Evolutionary conservation across 768 basidiomycete species (phyloP).

Genomic region (Tylopilus felleus): DNA sequence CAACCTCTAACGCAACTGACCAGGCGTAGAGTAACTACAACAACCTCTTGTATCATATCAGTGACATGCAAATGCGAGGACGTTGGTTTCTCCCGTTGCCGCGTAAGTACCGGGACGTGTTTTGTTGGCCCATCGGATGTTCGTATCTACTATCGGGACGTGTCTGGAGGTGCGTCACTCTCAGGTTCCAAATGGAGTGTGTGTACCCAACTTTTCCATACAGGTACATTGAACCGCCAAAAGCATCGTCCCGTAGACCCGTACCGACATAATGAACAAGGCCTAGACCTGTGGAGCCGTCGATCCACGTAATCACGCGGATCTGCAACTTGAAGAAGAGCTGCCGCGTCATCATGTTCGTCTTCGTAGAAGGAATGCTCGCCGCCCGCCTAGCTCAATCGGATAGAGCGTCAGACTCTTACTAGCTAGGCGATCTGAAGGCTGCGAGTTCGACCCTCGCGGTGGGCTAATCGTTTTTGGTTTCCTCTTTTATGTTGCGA

Average conservation of each 20-base stretch:
- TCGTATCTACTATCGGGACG: no score
- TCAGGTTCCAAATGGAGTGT: background rate
- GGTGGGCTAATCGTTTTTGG: conserved; percentile 44
- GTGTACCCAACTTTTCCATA: background rate
- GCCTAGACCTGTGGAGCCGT: background rate
- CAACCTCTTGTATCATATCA: no score
- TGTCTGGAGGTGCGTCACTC: no score
- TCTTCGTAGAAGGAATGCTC: fast-evolving
- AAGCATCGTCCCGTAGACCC: background rate
- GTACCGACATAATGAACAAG: background rate
- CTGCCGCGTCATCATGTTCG: background rate
- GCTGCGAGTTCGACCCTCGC: conserved; percentile 65
- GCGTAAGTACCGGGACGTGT: no score
- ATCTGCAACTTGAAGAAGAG: background rate
- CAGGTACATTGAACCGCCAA: background rate
- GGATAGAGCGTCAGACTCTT: conserved; percentile 69
- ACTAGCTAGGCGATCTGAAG: conserved; percentile 46
- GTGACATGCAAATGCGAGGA: no score
- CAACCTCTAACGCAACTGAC: no score
- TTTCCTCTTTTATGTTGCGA: background rate
- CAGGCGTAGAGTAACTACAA: no score
- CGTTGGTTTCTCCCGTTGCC: no score
- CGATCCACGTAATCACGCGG: background rate
- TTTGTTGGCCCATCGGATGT: no score
- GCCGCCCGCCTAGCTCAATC: conserved; percentile 61